Evolutionary conservation across 371 early-diverging fungal species (phyloP).

Genomic region (Globomyces sp.): DNA sequence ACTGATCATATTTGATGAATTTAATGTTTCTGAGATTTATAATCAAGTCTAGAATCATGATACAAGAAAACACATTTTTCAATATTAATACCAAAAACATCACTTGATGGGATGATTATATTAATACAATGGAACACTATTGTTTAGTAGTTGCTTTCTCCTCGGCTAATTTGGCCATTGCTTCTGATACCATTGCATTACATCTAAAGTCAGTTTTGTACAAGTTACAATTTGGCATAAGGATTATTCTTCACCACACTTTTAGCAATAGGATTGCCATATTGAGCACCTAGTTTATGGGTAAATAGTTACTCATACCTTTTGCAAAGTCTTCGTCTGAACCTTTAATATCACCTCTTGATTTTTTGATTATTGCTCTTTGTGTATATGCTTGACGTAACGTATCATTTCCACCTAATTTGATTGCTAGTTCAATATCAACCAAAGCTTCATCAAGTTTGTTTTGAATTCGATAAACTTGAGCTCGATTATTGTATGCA

Average conservation of each 20-base stretch:
- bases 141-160: background rate
- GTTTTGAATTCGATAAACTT: conserved; percentile 68
- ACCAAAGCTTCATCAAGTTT: conserved; percentile 54
- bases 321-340: conserved; percentile 72
- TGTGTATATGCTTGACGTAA: conserved; percentile 86
- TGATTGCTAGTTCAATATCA: conserved; percentile 74
- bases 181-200: conserved; percentile 31
- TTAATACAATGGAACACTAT: too few relatives aligned
- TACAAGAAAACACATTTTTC: too few relatives aligned
- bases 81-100: too few relatives aligned
- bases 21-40: too few relatives aligned
- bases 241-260: conserved; percentile 80
- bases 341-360: conserved; percentile 61
- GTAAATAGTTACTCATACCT: background rate
- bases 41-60: too few relatives aligned
- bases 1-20: too few relatives aligned
- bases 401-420: conserved; percentile 59
- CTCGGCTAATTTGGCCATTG: conserved; percentile 25
- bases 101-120: too few relatives aligned
- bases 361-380: conserved; percentile 68
- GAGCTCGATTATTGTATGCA: conserved; percentile 86
- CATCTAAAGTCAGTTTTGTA: conserved; percentile 20
- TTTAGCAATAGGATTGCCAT: conserved; percentile 81
- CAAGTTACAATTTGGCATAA: conserved; percentile 76
- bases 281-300: conserved; percentile 59